Conservation (phyloP, 23 red algal species). For the Gracilaria caudata region DNA sequence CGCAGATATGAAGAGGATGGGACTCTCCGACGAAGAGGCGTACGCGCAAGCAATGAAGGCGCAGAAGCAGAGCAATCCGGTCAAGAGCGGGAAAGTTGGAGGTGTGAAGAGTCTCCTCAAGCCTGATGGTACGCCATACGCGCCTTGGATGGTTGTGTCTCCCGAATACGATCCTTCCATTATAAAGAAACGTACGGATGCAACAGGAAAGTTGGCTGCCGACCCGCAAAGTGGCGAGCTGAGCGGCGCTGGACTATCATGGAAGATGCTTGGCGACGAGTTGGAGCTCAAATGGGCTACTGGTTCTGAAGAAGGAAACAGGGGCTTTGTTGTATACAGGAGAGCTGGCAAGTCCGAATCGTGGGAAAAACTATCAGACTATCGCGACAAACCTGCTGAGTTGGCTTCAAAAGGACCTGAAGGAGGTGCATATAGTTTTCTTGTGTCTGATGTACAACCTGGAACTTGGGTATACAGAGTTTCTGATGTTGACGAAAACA, state of each 20-base stretch:
- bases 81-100: constrained; percentile 80
- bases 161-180: constrained; percentile 60
- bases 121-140: constrained; percentile 91
- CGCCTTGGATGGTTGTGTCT: constrained; percentile 92
- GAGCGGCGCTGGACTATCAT: constrained; percentile 81
- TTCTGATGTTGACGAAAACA: constrained; percentile 76
- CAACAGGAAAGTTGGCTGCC: constrained; percentile 77
- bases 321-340: constrained; percentile 84
- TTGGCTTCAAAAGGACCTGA: constrained; percentile 80
- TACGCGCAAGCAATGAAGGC: constrained; percentile 55
- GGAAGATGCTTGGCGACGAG: constrained; percentile 83
- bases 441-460: constrained; percentile 59
- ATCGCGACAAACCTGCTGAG: constrained; percentile 70
- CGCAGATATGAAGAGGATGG: constrained; percentile 61
- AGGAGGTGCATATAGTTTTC: constrained; percentile 83
- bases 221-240: constrained; percentile 91
- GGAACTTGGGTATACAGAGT: constrained; percentile 95
- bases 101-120: constrained; percentile 78
- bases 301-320: constrained; percentile 80
- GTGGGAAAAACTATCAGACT: constrained; percentile 85
- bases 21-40: constrained; percentile 54
- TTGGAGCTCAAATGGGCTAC: constrained; percentile 90
- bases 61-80: constrained; percentile 39
- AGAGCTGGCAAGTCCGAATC: constrained; percentile 65
- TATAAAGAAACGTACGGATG: constrained; percentile 83